Evolutionary conservation across 352 stramenopile genomes (phyloP).

Genomic region (Pythium plurisporium): DNA sequence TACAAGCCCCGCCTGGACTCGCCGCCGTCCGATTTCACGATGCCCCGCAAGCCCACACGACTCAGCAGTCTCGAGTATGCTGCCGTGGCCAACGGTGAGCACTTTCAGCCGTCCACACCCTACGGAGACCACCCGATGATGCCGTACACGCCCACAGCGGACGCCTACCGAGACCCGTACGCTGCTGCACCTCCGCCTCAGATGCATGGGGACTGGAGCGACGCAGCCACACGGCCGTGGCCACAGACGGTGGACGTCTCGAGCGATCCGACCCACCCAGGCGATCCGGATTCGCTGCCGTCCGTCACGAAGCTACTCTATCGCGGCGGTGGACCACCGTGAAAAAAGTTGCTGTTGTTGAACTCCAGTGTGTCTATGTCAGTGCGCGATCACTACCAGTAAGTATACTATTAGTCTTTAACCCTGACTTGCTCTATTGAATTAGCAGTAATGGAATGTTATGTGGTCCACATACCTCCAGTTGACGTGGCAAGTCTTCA

Average conservation of each 20-base stretch:
- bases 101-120: conserved; percentile 4
- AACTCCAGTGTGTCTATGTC: conserved; percentile 9
- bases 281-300: conserved; percentile 45
- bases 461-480: conserved; percentile 4
- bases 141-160: conserved; percentile 3
- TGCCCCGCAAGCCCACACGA: conserved; percentile 10
- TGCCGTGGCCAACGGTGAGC: not conserved
- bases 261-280: conserved; percentile 8
- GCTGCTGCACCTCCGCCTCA: not conserved
- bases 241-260: conserved; percentile 1
- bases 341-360: not conserved
- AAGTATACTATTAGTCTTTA: not conserved
- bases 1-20: conserved; percentile 19
- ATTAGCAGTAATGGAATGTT: not conserved
- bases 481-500: conserved; percentile 20
- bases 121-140: conserved; percentile 23
- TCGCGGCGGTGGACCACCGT: conserved; percentile 12
- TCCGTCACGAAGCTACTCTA: conserved; percentile 62
- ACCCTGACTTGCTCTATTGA: not conserved
- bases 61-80: conserved; percentile 5
- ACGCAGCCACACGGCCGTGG: conserved; percentile 13
- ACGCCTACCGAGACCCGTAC: conserved; percentile 16
- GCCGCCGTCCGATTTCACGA: not conserved
- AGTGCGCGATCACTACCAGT: conserved; percentile 3
- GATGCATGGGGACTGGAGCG: conserved; percentile 11